Evolutionary conservation across 352 stramenopile species (phyloP).

Genomic region (Phytopythium cucurbitacearum): DNA sequence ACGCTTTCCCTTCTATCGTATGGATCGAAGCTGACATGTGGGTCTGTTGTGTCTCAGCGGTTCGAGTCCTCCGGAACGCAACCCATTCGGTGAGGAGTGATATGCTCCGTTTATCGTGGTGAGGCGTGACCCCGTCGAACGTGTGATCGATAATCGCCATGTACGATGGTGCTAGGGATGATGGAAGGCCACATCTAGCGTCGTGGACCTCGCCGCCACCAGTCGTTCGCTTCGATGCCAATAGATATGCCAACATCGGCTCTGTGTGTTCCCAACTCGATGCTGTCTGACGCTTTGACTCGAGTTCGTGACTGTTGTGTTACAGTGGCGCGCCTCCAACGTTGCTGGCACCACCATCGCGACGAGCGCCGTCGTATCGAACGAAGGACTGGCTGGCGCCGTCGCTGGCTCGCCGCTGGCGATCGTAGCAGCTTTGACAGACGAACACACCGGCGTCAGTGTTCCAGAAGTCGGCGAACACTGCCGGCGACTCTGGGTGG

Average conservation of each 20-base stretch:
- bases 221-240: too few relatives aligned
- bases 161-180: slow-evolving; percentile 18
- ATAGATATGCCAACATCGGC: too few relatives aligned
- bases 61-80: slow-evolving; percentile 4
- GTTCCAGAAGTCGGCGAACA: slow-evolving; percentile 55
- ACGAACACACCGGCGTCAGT: slow-evolving; percentile 33
- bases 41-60: not conserved
- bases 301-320: too few relatives aligned
- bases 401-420: slow-evolving; percentile 4
- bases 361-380: slow-evolving; percentile 48
- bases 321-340: too few relatives aligned
- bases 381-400: slow-evolving; percentile 25
- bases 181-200: slow-evolving; percentile 65
- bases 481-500: not conserved
- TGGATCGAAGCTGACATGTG: not conserved
- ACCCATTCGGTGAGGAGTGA: not conserved
- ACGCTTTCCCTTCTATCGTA: not conserved
- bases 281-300: too few relatives aligned
- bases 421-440: slow-evolving; percentile 37
- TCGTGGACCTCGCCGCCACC: not conserved
- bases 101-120: too few relatives aligned
- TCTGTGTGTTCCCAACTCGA: too few relatives aligned
- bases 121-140: too few relatives aligned
- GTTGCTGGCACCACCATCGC: slow-evolving; percentile 7
- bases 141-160: not conserved